These are phyloP conservation scores for Geosmithia flava DNA, from an alignment of 2,329 filamentous ascomycete genomes.

Conservation along the genomic window DNA sequence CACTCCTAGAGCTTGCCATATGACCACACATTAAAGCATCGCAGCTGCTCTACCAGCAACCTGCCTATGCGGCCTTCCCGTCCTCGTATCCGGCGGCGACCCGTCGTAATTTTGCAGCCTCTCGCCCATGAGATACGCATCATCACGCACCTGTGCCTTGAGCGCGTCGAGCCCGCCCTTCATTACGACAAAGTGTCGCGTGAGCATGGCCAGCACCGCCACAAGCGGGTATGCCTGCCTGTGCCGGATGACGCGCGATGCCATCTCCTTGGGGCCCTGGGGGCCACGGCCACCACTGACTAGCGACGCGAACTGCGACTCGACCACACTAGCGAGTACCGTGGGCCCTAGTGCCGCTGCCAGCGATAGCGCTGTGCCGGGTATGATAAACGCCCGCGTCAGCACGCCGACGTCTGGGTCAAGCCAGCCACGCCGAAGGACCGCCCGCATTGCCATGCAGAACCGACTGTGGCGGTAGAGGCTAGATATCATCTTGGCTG, in stretches of 20 bases:
- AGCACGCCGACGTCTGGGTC: constrained; percentile 68
- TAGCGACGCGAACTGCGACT: constrained; percentile 2
- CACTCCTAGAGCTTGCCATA: background rate
- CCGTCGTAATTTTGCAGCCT: constrained; percentile 82
- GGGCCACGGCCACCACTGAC: background rate
- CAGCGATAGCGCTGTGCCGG: constrained; percentile 48
- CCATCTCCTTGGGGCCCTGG: constrained; percentile 10
- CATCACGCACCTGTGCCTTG: constrained; percentile 70
- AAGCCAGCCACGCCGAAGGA: constrained; percentile 64
- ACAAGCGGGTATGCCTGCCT: constrained; percentile 59
- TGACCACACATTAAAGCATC: too few relatives aligned
- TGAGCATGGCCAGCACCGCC: constrained; percentile 32
- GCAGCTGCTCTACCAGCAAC: constrained; percentile 9
- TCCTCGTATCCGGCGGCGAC: constrained; percentile 21
- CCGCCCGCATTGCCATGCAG: constrained; percentile 60
- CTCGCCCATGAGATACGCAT: constrained; percentile 93
- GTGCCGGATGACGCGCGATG: constrained; percentile 26
- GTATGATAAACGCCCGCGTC: constrained; percentile 78
- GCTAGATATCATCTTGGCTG: constrained; percentile 51
- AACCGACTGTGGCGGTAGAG: constrained; percentile 58
- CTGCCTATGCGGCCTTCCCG: constrained; percentile 11
- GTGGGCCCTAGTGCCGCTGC: constrained; percentile 51
- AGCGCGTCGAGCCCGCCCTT: constrained; percentile 44
- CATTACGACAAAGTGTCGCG: constrained; percentile 42
- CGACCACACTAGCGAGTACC: background rate